Evolutionary conservation across 371 early-diverging fungal genomes (phyloP).

Genomic region (Mortierella sp.): DNA sequence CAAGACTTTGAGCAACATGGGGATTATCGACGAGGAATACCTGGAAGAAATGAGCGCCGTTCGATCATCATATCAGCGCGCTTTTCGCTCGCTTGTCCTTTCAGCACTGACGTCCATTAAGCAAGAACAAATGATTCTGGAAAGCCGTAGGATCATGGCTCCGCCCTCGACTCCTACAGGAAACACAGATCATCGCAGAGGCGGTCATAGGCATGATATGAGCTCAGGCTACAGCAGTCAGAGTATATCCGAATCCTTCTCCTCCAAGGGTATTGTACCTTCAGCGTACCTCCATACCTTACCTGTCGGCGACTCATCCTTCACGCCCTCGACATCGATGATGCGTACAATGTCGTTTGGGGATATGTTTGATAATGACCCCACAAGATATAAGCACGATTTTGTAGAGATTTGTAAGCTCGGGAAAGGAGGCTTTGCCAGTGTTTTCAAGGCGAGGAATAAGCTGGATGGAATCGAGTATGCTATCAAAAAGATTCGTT

Average conservation of each 20-base stretch:
- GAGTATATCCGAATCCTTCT: conserved; percentile 29
- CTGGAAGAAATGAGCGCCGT: conserved; percentile 85
- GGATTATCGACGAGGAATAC: conserved; percentile 88
- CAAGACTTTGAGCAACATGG: conserved; percentile 73
- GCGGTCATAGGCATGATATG: conserved; percentile 15
- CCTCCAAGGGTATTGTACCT: conserved; percentile 29
- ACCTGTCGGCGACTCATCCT: conserved; percentile 5
- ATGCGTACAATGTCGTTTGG: conserved; percentile 55
- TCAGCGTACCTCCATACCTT: conserved; percentile 31
- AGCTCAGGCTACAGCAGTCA: conserved; percentile 19
- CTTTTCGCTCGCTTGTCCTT: conserved; percentile 84
- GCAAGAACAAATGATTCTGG: conserved; percentile 50
- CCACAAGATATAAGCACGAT: conserved; percentile 86
- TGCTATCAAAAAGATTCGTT: conserved; percentile 89
- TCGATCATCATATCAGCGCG: conserved; percentile 83
- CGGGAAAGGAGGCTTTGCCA: conserved; percentile 97
- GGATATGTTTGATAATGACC: conserved; percentile 68
- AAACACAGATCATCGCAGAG: conserved; percentile 32
- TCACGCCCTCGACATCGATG: conserved; percentile 29
- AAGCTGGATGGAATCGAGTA: conserved; percentile 88
- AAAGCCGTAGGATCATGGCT: conserved; percentile 56
- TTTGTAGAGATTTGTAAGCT: conserved; percentile 83
- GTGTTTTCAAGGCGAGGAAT: conserved; percentile 85
- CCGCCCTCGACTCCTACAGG: conserved; percentile 56
- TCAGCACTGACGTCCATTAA: conserved; percentile 82